Conservation (phyloP, 306 rosid species). For the Ceratonia siliqua region DNA sequence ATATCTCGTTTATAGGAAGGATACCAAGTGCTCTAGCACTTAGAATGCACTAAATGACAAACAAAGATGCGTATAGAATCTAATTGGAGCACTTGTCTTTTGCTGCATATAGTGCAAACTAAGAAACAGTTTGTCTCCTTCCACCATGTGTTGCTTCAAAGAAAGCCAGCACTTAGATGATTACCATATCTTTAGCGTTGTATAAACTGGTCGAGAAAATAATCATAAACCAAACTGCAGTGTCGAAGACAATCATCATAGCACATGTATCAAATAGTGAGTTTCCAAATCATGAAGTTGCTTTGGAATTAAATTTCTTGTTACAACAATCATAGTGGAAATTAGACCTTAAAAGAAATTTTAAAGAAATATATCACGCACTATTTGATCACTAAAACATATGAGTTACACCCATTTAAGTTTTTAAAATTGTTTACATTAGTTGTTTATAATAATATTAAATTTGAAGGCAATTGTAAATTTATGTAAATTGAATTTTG, state of each 20-base stretch:
- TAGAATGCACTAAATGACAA: not conserved
- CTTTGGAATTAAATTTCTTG: not conserved
- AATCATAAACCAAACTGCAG: not conserved
- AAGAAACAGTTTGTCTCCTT: not conserved
- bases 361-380: too few species aligned
- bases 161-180: not conserved
- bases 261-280: not conserved
- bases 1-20: not conserved
- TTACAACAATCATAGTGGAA: not conserved
- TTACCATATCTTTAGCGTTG: not conserved
- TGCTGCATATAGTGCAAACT: not conserved
- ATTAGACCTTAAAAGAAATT: too few species aligned
- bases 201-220: not conserved
- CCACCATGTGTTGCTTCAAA: not conserved
- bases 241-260: not conserved
- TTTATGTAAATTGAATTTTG: too few species aligned
- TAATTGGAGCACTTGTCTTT: not conserved
- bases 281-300: not conserved
- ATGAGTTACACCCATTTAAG: too few species aligned
- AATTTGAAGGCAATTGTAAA: too few species aligned
- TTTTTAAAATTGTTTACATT: too few species aligned
- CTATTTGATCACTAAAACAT: not conserved
- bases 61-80: not conserved
- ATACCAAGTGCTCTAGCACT: not conserved
- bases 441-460: too few species aligned